A percentile compares a stretch with the other conserved stretches of the same genome.
These are phyloP conservation scores for Gentiana straminea DNA, from an alignment of 257 asterid species.

Conservation along the genomic window DNA sequence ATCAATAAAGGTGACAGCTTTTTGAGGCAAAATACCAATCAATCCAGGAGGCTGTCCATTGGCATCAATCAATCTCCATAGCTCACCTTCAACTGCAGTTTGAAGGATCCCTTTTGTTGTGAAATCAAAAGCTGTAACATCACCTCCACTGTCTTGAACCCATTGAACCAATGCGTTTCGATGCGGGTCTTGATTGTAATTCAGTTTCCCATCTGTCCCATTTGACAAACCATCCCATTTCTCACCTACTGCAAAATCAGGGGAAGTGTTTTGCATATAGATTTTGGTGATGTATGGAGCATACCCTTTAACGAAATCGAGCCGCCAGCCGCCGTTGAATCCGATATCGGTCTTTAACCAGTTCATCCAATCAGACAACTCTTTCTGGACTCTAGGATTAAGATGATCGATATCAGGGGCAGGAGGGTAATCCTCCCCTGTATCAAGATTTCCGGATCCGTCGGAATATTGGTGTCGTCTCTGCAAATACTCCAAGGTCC, in stretches of 20 bases:
- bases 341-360: slow-evolving; percentile 77
- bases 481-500: slow-evolving; percentile 57
- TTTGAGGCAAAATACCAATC: slow-evolving; percentile 54
- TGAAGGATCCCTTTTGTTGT: slow-evolving; percentile 73
- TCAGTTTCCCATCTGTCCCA: slow-evolving; percentile 32
- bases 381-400: slow-evolving; percentile 47
- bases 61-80: slow-evolving; percentile 58
- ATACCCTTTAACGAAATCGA: slow-evolving; percentile 68
- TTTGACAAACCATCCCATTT: slow-evolving; percentile 31
- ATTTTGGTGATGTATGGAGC: slow-evolving; percentile 36
- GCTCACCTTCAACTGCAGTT: slow-evolving; percentile 61
- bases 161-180: slow-evolving; percentile 44
- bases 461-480: slow-evolving; percentile 46
- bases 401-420: slow-evolving; percentile 85
- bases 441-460: slow-evolving; percentile 65
- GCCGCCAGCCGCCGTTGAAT: slow-evolving; percentile 81
- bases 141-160: slow-evolving; percentile 32
- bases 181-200: slow-evolving; percentile 41
- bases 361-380: slow-evolving; percentile 76
- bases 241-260: slow-evolving; percentile 85
- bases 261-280: slow-evolving; percentile 46
- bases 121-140: slow-evolving; percentile 59
- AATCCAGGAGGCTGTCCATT: slow-evolving; percentile 68
- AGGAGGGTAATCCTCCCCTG: slow-evolving; percentile 27
- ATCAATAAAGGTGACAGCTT: slow-evolving; percentile 74